Evolutionary conservation across 768 basidiomycete genomes (phyloP).

Genomic region (Phanerochaete carnosa): DNA sequence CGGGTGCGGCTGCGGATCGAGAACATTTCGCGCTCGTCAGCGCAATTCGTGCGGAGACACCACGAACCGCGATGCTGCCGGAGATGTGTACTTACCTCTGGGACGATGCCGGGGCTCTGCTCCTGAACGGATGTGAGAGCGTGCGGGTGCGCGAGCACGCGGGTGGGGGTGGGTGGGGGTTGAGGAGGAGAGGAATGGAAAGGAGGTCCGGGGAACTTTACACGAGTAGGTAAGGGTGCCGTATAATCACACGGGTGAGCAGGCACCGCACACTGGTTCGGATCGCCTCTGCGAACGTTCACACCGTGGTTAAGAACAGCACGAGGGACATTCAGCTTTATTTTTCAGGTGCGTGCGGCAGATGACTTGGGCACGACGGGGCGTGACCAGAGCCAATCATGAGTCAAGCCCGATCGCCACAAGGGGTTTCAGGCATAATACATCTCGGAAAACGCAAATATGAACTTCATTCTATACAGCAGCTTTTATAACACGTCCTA

Average conservation of each 20-base stretch:
- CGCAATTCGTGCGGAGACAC: background rate
- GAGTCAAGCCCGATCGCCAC: background rate
- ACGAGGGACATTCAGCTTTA: background rate
- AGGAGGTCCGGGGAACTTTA: background rate
- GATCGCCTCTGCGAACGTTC: conserved; percentile 1
- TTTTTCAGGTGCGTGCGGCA: background rate
- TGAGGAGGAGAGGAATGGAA: conserved; percentile 1
- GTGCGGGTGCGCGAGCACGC: background rate
- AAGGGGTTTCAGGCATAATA: background rate
- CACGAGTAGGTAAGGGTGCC: conserved; percentile 1
- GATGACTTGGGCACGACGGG: background rate
- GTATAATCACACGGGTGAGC: background rate
- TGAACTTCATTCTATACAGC: background rate
- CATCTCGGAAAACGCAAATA: background rate
- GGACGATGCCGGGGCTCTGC: background rate
- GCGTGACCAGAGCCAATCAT: conserved; percentile 1
- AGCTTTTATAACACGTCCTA: background rate
- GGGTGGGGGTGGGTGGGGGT: background rate
- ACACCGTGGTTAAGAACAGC: background rate
- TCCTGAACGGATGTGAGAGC: background rate
- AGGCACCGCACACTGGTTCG: conserved; percentile 2
- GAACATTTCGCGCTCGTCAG: background rate
- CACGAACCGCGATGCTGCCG: background rate
- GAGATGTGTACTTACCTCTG: background rate
- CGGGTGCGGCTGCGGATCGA: background rate